Conservation (phyloP, 139 green algal species). For the Zygnema circumcarinatum region DNA sequence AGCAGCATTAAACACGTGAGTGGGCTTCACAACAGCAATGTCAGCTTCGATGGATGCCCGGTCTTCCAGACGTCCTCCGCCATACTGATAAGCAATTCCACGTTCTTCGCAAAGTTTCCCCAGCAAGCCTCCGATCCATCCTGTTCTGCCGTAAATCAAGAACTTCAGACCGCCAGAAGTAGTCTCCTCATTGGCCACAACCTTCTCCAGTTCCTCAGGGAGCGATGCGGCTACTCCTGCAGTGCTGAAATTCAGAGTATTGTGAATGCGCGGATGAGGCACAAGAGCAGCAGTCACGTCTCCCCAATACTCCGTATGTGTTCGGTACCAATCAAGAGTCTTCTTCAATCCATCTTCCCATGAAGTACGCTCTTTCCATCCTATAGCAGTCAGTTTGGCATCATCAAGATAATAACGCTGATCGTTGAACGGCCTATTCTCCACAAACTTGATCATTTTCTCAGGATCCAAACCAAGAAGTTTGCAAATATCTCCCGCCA, state of each 20-base stretch:
- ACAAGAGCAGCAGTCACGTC: constrained; percentile 68
- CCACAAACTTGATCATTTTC: constrained; percentile 63
- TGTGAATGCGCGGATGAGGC: constrained; percentile 39
- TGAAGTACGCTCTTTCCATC: constrained; percentile 84
- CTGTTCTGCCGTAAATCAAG: constrained; percentile 57
- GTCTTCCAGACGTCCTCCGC: constrained; percentile 84
- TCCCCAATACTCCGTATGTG: constrained; percentile 79
- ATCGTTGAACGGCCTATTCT: constrained; percentile 71
- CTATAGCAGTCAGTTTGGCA: constrained; percentile 87
- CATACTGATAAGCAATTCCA: constrained; percentile 88
- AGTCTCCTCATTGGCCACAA: neutral
- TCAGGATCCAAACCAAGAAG: constrained; percentile 68
- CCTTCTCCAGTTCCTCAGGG: neutral
- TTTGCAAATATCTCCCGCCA: constrained; percentile 71
- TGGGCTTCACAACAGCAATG: constrained; percentile 92
- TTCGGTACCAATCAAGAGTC: constrained; percentile 92
- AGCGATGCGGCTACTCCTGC: neutral
- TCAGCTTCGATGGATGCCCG: constrained; percentile 80
- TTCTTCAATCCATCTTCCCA: constrained; percentile 93
- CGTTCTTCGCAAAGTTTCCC: constrained; percentile 57
- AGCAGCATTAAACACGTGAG: constrained; percentile 93
- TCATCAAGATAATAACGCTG: constrained; percentile 93
- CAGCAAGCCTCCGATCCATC: constrained; percentile 61
- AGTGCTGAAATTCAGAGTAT: neutral
- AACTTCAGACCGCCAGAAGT: constrained; percentile 53